A percentile compares a stretch with the other conserved stretches of the same genome.
Evolutionary conservation across 139 green algal species (phyloP).

Genomic region (Chlorella sp.): DNA sequence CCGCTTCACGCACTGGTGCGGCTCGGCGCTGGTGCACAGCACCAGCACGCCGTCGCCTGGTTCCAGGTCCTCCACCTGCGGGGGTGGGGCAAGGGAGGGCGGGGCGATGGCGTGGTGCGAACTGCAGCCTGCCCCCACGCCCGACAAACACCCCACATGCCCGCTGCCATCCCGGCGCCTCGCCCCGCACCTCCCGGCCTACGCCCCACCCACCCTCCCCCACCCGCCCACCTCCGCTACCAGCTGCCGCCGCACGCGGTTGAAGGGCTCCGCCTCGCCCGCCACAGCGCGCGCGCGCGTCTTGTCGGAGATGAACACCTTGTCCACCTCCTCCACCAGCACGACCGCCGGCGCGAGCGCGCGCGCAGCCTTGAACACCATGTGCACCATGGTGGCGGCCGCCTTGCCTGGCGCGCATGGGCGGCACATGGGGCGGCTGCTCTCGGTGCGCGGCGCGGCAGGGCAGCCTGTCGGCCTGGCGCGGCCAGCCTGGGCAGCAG

Average conservation of each 20-base stretch:
- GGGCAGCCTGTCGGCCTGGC: too few species aligned
- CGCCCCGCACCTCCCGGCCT: neutral
- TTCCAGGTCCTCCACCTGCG: conserved; percentile 49
- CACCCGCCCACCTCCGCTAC: conserved; percentile 64
- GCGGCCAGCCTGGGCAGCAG: too few species aligned
- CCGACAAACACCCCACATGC: neutral
- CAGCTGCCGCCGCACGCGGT: conserved; percentile 89
- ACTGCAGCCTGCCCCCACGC: neutral
- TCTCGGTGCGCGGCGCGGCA: too few species aligned
- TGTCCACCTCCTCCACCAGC: conserved; percentile 89
- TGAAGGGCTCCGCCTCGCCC: conserved; percentile 64
- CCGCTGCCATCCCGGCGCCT: neutral
- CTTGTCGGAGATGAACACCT: conserved; percentile 89
- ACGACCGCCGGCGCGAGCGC: conserved; percentile 87
- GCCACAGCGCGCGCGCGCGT: conserved; percentile 80
- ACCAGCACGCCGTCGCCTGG: conserved; percentile 52
- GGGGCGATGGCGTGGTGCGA: neutral
- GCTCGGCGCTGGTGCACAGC: conserved; percentile 60
- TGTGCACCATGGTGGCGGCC: conserved; percentile 85
- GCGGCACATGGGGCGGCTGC: too few species aligned
- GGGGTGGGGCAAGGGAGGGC: neutral
- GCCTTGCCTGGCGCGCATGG: conserved; percentile 84
- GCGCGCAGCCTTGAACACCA: conserved; percentile 81
- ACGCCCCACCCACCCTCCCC: neutral
- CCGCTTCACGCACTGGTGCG: conserved; percentile 76